Evolutionary conservation across 495 filamentous ascomycete species (phyloP), one percentile per base, ranked within the genome.

Genomic region (Glarea lozoyensis): DNA sequence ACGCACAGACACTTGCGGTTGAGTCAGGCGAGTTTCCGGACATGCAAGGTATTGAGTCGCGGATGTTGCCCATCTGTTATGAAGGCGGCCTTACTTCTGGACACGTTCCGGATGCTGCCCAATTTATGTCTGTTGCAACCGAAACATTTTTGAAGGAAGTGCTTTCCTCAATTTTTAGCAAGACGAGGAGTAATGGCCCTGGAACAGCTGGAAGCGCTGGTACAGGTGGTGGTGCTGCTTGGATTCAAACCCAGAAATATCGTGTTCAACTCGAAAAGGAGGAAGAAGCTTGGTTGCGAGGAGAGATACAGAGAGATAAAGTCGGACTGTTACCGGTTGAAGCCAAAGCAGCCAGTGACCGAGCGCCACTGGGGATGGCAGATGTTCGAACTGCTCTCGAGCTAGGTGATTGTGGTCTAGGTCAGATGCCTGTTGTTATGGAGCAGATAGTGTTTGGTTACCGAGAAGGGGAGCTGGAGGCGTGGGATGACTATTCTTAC

Each of bases 21-120:
- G 92, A 97, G 62, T 89, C 88, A 0, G 84, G 86, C 44, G 92
- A 97, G 63, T 96, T 98, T 55, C 92, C 92, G 11, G 86, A 93
- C 50, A 63, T 75, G 9, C 72, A 78, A 39, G 81, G 79, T 20
- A 86, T 98, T 49, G 74, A 85, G 52, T 72, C 77, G 15, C 84
- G 89, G 43, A 93, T 97, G 84, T 69, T 86, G 13, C 89, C 92
- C 7, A 92, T 96, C 50, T 94, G 87, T 63, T 95, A 94, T 62
- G 92, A 95, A 62, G 75, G 85, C 47, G 92, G 89, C 0, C 75
- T 98, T 3, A 71, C 73, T n/a, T 73, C 72, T 17, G 86, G 88
- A 2, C 76, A 85, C 47, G 66, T 75, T 5, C 57, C 79, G 4
- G 76, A 85, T 20, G 85, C 85, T 24, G 79, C 89, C 4, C 80